Evolutionary conservation across 2,329 filamentous ascomycete genomes (phyloP), one percentile per base, ranked within the genome.

Genomic region (Microascus cirrosus): DNA sequence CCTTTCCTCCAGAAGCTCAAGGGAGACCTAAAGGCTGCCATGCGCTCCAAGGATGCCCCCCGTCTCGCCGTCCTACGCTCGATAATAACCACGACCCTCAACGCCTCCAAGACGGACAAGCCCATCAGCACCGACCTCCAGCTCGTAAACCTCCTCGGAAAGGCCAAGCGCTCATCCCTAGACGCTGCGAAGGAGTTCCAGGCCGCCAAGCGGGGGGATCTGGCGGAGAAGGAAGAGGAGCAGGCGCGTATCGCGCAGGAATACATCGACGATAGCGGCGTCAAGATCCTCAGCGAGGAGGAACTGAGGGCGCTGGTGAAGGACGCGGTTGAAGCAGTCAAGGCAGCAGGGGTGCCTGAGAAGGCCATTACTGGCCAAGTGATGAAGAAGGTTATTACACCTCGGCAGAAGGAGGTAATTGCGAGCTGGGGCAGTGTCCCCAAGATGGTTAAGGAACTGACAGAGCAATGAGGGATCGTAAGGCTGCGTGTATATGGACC

Each of bases 51-150:
- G 69, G 83, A 87, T 66, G 71, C 76, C 28, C 74, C 81, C 28
- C 83, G 86, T 2, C 81, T 92, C 28, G 74, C 80, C 45, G 87
- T 89, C 42, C 78, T 93, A 54, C 86, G 89, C 63, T 70, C 78
- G 48, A 73, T 92, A 61, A 78, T 92, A 62, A 77, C 86, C 35
- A 81, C 86, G 61, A 83, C 87, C 61, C 84, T 85, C 64, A 92
- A 91, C 70, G 84, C 86, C 36, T 86, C 84, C 68, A 92, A 92
- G 72, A 90, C 87, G 15, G 67, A 78, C 45, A 76, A 74, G 45
- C 88, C 89, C n/a, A 82, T 92, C 66, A 76, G 74, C 58, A 88
- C 83, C 24, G 87, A 93, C 69, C 77, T 80, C 62, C 82, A 87
- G 65, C 77, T 93, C 58, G 80, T 90, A 32, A 73, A 77, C 8